phyloP scores from a whole-genome alignment of 441 rosid genomes.

The Populus hybrid region DNA sequence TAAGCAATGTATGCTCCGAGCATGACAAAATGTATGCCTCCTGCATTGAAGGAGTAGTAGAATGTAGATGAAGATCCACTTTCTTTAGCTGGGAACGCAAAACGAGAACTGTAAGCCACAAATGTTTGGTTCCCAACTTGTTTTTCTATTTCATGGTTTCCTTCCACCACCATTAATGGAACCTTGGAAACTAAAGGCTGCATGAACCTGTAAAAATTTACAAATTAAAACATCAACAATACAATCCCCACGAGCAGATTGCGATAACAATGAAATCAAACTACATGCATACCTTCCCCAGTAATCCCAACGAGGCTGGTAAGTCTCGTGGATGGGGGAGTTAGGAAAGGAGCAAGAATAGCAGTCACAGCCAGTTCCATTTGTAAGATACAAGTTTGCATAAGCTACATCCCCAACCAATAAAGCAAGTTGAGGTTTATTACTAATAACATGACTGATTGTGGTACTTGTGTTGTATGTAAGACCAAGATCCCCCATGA shows the following conservation, averaged over 20 bases:
- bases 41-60: slow-evolving; percentile 59
- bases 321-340: slow-evolving; percentile 52
- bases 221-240: neutral
- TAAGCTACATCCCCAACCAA: slow-evolving; percentile 52
- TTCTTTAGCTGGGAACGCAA: slow-evolving; percentile 54
- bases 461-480: slow-evolving; percentile 52
- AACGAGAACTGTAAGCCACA: slow-evolving; percentile 55
- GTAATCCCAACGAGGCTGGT: slow-evolving; percentile 71
- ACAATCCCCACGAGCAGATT: neutral
- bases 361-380: slow-evolving; percentile 57
- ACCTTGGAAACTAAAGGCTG: slow-evolving; percentile 40
- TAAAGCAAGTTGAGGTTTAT: slow-evolving; percentile 51
- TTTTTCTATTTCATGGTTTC: slow-evolving; percentile 57
- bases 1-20: slow-evolving; percentile 51
- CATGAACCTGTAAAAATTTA: slow-evolving; percentile 39
- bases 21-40: slow-evolving; percentile 61
- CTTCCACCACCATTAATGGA: slow-evolving; percentile 60
- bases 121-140: slow-evolving; percentile 47
- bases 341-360: slow-evolving; percentile 46
- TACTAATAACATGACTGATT: slow-evolving; percentile 35
- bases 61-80: slow-evolving; percentile 49
- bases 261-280: neutral
- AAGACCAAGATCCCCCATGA: slow-evolving; percentile 61
- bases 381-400: slow-evolving; percentile 54
- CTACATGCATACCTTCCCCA: slow-evolving; percentile 47